Conservation (phyloP, 164 flowering plant genomes). For the Litsea cubeba region DNA sequence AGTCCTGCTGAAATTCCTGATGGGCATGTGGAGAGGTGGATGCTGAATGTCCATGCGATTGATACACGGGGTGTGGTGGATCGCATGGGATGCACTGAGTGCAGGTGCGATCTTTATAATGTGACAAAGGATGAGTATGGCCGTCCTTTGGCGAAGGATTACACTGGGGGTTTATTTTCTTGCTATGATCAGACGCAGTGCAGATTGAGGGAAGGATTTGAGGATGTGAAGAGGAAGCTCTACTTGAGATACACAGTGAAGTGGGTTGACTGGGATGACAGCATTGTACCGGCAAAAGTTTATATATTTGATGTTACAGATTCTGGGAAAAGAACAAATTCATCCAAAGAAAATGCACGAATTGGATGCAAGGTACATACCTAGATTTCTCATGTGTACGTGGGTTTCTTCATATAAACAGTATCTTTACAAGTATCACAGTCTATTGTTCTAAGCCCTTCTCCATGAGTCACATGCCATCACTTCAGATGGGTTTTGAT, state of each 20-base stretch:
- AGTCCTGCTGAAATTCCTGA: slow-evolving; percentile 52
- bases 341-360: slow-evolving; percentile 14
- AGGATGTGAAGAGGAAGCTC: slow-evolving; percentile 38
- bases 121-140: slow-evolving; percentile 53
- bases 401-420: background rate
- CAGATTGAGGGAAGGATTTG: slow-evolving; percentile 41
- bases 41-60: slow-evolving; percentile 82
- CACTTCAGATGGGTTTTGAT: background rate
- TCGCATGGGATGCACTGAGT: slow-evolving; percentile 77
- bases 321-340: slow-evolving; percentile 30
- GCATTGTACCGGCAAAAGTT: slow-evolving; percentile 66
- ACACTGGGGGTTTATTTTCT: slow-evolving; percentile 68
- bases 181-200: slow-evolving; percentile 74
- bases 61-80: slow-evolving; percentile 84
- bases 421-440: background rate
- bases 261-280: slow-evolving; percentile 71
- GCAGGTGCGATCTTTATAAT: slow-evolving; percentile 78
- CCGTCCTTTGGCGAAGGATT: slow-evolving; percentile 37
- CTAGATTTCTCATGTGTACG: background rate
- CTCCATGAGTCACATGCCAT: background rate
- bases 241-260: slow-evolving; percentile 70
- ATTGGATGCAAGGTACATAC: slow-evolving; percentile 51
- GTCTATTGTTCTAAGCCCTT: background rate
- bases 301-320: slow-evolving; percentile 87
- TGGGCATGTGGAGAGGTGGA: slow-evolving; percentile 78